These are phyloP conservation scores for Centrapalus pauciflorus DNA, from an alignment of 129 eudicot genomes.

Conservation along the genomic window DNA sequence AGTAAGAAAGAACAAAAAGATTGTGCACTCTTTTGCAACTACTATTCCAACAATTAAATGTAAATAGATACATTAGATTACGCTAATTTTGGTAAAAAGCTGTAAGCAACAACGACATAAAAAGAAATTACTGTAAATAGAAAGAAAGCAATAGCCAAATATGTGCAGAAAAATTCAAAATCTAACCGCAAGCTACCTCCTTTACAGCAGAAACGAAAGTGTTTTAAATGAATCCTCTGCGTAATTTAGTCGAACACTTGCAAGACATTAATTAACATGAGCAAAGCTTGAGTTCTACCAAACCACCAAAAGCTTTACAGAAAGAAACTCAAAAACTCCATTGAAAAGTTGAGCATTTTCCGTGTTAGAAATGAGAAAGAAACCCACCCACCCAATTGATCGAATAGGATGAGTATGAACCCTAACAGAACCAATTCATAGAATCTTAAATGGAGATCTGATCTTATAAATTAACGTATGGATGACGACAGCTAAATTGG, in stretches of 20 bases:
- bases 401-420: neutral
- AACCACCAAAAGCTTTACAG: neutral
- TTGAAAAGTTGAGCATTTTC: neutral
- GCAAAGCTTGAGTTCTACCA: neutral
- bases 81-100: constrained; percentile 12
- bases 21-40: neutral
- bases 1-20: neutral
- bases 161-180: neutral
- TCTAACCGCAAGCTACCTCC: constrained; percentile 9
- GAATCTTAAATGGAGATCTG: constrained; percentile 30
- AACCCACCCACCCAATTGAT: constrained; percentile 9
- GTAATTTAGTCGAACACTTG: constrained; percentile 27
- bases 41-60: constrained; percentile 1
- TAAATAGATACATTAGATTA: neutral
- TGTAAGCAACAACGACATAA: neutral
- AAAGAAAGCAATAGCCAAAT: constrained; percentile 1
- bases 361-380: neutral
- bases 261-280: constrained; percentile 8
- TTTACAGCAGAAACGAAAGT: neutral
- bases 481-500: constrained; percentile 12
- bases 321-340: neutral
- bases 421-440: constrained; percentile 16
- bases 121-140: constrained; percentile 18
- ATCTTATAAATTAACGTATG: constrained; percentile 27
- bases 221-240: neutral